Base-by-base conservation (phyloP, 1,284 basidiomycete species). In the Trametes hirsuta region DNA sequence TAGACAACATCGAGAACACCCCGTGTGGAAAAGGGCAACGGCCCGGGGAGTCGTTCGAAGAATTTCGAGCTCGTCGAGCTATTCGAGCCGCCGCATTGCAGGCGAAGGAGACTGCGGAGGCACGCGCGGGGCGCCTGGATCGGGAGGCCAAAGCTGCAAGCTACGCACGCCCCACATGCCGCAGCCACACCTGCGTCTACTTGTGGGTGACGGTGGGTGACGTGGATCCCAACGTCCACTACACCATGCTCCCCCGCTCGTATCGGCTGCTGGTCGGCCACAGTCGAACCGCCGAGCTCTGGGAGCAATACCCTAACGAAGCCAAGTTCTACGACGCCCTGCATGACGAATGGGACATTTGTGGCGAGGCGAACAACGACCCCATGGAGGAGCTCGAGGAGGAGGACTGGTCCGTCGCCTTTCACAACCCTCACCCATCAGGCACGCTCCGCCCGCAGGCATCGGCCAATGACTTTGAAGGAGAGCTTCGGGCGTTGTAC, bases 261-360 rank as follows among this genome's bases (percentile, higher is more conserved):
- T 54, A 46, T n/a, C 47, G 58, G 4, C 25, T 21, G 47, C 22
- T 21, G 2, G 47, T 59, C 14, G 24, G 41, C 4, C 52, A 39
- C 18, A 10, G 9, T 1, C 15, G 6, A 11, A 18, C n/a, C 11
- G 22, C n/a, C 9, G 58, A 59, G 22, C 22, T 59, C 4, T 59
- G 58, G 58, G 34, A 6, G 35, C 15, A n/a, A 35, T 55, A 59
- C 36, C 58, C 58, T 0, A 49, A 54, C 10, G 18, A 35, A 14
- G 22, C 25, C 34, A 59, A 54, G 47, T 41, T 39, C 22, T 59
- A 59, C 24, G 52, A 59, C 41, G 8, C 52, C 14, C 54, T 40
- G 52, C 30, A n/a, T n/a, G 30, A 59, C 35, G 46, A 59, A 22
- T 54, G 52, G 58, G 52, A 59, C 21, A 49, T 59, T 35, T 39